Conservation (phyloP, 1,284 basidiomycete species). For the Rhizoctonia solani region DNA sequence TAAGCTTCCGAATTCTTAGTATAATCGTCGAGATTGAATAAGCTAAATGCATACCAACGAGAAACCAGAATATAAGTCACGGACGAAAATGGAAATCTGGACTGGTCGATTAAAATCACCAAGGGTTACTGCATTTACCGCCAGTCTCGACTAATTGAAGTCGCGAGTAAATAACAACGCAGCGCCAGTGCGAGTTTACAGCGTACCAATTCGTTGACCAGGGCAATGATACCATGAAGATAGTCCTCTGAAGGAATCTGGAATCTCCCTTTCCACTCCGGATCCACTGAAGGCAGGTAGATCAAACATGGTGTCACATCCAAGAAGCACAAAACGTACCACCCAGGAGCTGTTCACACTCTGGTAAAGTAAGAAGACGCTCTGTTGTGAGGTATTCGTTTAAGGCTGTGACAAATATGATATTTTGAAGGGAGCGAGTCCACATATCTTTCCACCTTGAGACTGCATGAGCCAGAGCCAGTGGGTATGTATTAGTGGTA, state of each 20-base stretch:
- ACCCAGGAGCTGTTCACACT: conserved; percentile 61
- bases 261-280: conserved; percentile 71
- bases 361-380: conserved; percentile 61
- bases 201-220: conserved; percentile 80
- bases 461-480: not conserved
- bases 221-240: conserved; percentile 76
- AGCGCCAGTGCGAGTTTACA: not conserved
- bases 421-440: conserved; percentile 45
- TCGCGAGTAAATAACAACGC: not conserved
- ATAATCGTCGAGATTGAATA: not conserved
- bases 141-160: conserved; percentile 68
- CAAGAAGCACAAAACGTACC: conserved; percentile 54
- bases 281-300: conserved; percentile 56
- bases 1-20: conserved; percentile 57
- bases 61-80: conserved; percentile 80
- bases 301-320: conserved; percentile 21
- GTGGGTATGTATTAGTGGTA: conserved; percentile 53
- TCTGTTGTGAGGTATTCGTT: conserved; percentile 66
- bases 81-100: conserved; percentile 77
- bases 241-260: conserved; percentile 77
- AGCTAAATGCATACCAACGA: conserved; percentile 60
- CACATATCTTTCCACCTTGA: conserved; percentile 42
- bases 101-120: conserved; percentile 81
- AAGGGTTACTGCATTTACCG: conserved; percentile 80
- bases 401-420: conserved; percentile 68